Conservation (phyloP, 116 monocot genomes). For the Zostera marina region DNA sequence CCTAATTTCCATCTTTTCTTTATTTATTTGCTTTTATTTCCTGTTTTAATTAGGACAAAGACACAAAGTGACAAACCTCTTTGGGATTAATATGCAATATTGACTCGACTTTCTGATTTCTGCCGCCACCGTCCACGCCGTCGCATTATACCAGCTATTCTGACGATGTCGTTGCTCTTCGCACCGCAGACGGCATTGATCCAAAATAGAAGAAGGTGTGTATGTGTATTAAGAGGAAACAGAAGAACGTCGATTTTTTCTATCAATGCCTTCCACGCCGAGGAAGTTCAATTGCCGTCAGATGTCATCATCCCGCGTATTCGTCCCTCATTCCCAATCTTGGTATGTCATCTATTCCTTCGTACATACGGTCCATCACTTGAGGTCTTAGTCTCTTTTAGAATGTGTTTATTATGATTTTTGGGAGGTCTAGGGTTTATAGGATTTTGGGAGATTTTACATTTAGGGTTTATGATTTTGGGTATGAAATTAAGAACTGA, state of each 20-base stretch:
- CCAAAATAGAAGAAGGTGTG: neutral
- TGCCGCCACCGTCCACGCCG: no score
- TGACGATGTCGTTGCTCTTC: conserved; percentile 1
- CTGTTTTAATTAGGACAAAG: no score
- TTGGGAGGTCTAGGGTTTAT: no score
- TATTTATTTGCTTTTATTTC: no score
- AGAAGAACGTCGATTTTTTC: neutral
- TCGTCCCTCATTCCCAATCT: neutral
- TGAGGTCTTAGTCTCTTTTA: neutral
- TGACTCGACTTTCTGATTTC: no score
- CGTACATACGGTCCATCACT: neutral
- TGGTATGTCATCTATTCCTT: neutral
- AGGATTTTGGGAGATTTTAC: no score
- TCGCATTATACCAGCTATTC: no score
- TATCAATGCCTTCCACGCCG: neutral
- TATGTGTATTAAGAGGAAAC: neutral
- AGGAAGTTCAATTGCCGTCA: neutral
- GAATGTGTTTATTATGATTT: neutral
- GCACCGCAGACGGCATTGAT: neutral
- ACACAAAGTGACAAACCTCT: no score
- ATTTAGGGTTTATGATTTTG: no score
- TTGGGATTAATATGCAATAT: no score
- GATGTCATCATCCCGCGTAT: neutral
- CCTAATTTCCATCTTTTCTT: no score
- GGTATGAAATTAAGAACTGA: no score